These are phyloP conservation scores for Backusella parvicylindrica DNA, from an alignment of 192 early-diverging fungal genomes.

Conservation along the genomic window DNA sequence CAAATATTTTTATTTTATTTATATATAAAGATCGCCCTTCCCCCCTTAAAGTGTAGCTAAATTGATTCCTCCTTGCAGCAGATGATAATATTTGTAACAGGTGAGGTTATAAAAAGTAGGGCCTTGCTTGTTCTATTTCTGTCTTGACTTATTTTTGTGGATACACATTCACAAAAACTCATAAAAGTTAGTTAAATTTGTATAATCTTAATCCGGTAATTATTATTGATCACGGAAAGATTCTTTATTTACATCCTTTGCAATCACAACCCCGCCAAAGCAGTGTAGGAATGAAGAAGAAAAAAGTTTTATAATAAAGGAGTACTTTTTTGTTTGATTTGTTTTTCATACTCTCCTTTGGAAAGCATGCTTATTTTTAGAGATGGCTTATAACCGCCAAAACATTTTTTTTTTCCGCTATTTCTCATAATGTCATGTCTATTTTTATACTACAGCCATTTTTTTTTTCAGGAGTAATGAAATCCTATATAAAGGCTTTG, in stretches of 20 bases:
- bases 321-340: constrained; percentile 3
- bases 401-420: not conserved
- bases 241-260: not conserved
- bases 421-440: not conserved
- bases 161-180: not conserved
- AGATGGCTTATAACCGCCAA: constrained; percentile 4
- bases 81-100: not conserved
- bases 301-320: constrained; percentile 4
- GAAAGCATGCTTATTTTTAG: not conserved
- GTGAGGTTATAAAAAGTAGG: not conserved
- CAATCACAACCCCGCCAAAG: not conserved
- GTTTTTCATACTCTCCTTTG: not conserved
- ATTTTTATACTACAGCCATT: not conserved
- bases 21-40: not conserved
- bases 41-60: constrained; percentile 2
- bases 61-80: not conserved
- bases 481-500: not conserved
- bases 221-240: not conserved
- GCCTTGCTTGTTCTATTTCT: not conserved
- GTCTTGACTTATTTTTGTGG: not conserved
- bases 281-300: not conserved
- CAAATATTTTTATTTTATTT: not conserved
- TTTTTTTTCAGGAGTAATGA: not conserved
- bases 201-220: not conserved
- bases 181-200: not conserved